Conservation (phyloP, 345 rosid genomes). For the Toxicodendron radicans region DNA sequence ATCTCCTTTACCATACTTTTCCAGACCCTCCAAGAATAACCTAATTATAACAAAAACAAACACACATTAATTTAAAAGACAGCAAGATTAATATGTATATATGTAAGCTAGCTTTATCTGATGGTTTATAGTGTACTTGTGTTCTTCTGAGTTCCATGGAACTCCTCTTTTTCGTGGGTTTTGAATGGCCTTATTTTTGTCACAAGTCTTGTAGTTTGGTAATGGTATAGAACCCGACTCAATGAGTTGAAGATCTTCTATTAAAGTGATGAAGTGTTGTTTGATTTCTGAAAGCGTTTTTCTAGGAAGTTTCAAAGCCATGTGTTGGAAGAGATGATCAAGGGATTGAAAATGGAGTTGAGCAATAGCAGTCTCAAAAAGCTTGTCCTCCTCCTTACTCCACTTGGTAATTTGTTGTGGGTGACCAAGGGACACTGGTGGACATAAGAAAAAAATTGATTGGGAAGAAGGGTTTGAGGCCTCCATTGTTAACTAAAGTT, state of each 20-base stretch:
- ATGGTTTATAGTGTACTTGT: background rate
- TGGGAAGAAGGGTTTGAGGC: too few species aligned
- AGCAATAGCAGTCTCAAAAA: conserved; percentile 8
- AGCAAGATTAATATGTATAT: background rate
- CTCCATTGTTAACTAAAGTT: too few species aligned
- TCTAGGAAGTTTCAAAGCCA: background rate
- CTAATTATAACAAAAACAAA: background rate
- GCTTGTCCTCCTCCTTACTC: background rate
- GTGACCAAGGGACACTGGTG: too few species aligned
- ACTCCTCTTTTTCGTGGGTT: background rate
- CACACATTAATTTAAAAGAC: background rate
- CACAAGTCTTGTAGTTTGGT: background rate
- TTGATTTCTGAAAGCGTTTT: background rate
- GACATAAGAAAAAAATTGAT: too few species aligned
- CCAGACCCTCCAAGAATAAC: conserved; percentile 27
- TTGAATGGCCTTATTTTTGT: background rate
- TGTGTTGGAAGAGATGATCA: background rate
- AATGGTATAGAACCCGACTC: background rate
- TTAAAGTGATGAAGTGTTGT: background rate
- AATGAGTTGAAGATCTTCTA: background rate
- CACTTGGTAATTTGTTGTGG: background rate
- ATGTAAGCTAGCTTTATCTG: background rate
- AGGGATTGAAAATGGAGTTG: background rate
- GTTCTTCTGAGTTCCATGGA: conserved; percentile 7
- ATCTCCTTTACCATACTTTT: conserved; percentile 28